A percentile compares a stretch with the other conserved stretches of the same genome.
Evolutionary conservation across 352 stramenopile species (phyloP).

Genomic region (Globisporangium ultimum): DNA sequence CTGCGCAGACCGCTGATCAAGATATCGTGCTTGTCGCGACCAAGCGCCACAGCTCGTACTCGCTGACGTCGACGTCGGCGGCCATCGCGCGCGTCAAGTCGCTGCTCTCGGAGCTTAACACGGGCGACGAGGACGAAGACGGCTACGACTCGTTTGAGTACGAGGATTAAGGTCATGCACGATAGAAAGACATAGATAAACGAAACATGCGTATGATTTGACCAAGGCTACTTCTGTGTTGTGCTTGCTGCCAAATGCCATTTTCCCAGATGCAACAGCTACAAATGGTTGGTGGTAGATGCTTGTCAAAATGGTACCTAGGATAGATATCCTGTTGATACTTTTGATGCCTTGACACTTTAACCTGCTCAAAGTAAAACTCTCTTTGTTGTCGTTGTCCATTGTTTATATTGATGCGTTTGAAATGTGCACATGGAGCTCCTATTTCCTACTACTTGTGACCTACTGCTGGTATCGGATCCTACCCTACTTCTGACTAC

Average conservation of each 20-base stretch:
- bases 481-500: background rate
- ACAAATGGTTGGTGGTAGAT: too few species aligned
- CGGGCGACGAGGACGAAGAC: conserved; percentile 49
- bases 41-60: conserved; percentile 80
- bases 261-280: too few species aligned
- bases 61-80: conserved; percentile 52
- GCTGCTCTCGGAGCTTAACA: conserved; percentile 67
- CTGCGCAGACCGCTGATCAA: conserved; percentile 65
- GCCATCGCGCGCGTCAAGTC: conserved; percentile 69
- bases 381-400: too few species aligned
- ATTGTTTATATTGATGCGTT: too few species aligned
- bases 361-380: too few species aligned
- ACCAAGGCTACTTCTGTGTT: background rate
- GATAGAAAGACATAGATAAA: background rate
- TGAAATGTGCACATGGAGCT: too few species aligned
- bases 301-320: too few species aligned
- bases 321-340: too few species aligned
- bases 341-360: too few species aligned
- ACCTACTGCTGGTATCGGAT: background rate
- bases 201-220: too few species aligned
- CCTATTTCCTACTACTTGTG: too few species aligned
- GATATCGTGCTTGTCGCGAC: conserved; percentile 60
- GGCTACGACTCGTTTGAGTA: conserved; percentile 82
- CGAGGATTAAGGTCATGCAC: conserved; percentile 31
- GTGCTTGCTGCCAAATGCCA: background rate